Conservation (phyloP, 345 rosid species). For the Brassica napus region Da-Ae NC_063451.1:35544501-35545000, state of each 20-base stretch:
- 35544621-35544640: conserved; percentile 65
- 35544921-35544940: conserved; percentile 1
- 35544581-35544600: conserved; percentile 46
- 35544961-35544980: conserved; percentile 38
- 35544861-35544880: conserved; percentile 78
- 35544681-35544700: conserved; percentile 52
- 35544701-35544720: conserved; percentile 50
- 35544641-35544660: conserved; percentile 35
- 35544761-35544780: conserved; percentile 88
- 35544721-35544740: conserved; percentile 69
- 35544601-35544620: conserved; percentile 63
- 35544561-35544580: conserved; percentile 66
- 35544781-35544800: conserved; percentile 97
- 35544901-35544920: conserved; percentile 15
- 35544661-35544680: conserved; percentile 58
- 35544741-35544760: conserved; percentile 71
- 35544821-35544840: conserved; percentile 93
- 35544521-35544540: conserved; percentile 66
- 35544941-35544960: conserved; percentile 26
- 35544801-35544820: conserved; percentile 84
- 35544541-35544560: conserved; percentile 52
- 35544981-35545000: conserved; percentile 19
- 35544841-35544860: conserved; percentile 80
- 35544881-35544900: conserved; percentile 95
- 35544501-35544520: conserved; percentile 65